Percentiles rank a stretch among this genome's conserved stretches.
Evolutionary conservation across 2,329 filamentous ascomycete species (phyloP).

Genomic region (Colletotrichum kahawae): DNA sequence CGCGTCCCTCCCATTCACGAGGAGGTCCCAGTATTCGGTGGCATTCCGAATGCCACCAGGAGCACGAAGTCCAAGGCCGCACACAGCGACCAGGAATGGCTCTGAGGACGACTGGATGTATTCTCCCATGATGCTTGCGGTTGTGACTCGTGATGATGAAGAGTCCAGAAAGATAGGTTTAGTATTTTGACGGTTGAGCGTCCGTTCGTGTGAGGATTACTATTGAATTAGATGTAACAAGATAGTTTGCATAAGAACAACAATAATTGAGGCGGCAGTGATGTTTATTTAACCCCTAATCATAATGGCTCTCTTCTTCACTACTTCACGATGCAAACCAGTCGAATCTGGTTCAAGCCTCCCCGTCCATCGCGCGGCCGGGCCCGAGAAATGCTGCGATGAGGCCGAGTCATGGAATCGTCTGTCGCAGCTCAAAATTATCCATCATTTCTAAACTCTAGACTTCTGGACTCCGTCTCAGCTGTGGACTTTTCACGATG

Average conservation of each 20-base stretch:
- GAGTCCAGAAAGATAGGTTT: not conserved
- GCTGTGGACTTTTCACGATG: not conserved
- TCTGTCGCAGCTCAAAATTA: not conserved
- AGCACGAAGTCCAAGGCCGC: not conserved
- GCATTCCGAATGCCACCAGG: not conserved
- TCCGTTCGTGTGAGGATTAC: not conserved
- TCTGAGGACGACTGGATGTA: not conserved
- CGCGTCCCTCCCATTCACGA: not conserved
- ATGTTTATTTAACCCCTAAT: not conserved
- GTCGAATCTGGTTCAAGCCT: not conserved
- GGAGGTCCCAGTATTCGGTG: not conserved
- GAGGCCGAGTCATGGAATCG: not conserved
- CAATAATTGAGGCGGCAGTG: not conserved
- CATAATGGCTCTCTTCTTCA: fast-evolving
- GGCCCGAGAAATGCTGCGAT: not conserved
- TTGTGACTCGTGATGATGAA: not conserved
- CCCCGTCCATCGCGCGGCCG: not conserved
- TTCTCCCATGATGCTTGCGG: not conserved
- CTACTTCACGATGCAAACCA: not conserved
- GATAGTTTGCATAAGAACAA: not conserved
- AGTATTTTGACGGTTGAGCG: not conserved
- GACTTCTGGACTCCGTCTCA: not conserved
- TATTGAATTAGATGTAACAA: not conserved
- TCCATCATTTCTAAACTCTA: not conserved
- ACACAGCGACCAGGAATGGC: not conserved